Evolutionary conservation across 2,329 filamentous ascomycete genomes (phyloP).

Genomic region (Fonsecaea pedrosoi): DNA sequence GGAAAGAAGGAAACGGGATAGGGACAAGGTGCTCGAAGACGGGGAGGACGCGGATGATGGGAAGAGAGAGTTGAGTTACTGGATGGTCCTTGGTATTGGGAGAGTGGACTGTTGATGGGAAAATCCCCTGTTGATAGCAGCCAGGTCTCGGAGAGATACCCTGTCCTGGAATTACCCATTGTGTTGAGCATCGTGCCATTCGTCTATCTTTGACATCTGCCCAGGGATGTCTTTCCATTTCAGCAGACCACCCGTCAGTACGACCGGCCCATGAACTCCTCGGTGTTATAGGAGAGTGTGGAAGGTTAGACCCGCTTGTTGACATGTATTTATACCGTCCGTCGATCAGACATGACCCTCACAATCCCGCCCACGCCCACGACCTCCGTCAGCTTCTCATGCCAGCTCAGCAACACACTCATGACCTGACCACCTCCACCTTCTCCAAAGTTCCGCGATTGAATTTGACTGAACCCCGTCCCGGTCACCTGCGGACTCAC

Average conservation of each 20-base stretch:
- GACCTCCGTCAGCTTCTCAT: slow-evolving; percentile 96
- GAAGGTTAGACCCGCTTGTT: not conserved
- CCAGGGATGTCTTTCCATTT: not conserved
- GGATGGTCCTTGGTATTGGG: slow-evolving; percentile 90
- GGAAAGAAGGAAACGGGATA: slow-evolving; percentile 42
- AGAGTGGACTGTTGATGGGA: slow-evolving; percentile 62
- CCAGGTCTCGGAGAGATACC: not conserved
- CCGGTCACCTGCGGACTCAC: slow-evolving; percentile 75
- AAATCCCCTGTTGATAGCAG: not conserved
- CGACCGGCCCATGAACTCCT: not conserved
- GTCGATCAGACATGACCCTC: slow-evolving; percentile 93
- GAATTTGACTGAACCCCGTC: slow-evolving; percentile 75
- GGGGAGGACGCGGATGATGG: slow-evolving; percentile 68
- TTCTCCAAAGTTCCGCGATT: slow-evolving; percentile 61
- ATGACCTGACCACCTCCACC: slow-evolving; percentile 83
- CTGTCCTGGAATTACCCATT: not conserved
- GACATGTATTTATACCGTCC: slow-evolving; percentile 70
- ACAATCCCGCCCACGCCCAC: slow-evolving; percentile 91
- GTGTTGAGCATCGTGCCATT: not conserved
- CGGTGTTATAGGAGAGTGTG: not conserved
- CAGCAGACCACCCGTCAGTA: not conserved
- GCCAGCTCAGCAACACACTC: slow-evolving; percentile 97
- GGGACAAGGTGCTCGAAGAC: slow-evolving; percentile 42
- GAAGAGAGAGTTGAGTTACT: slow-evolving; percentile 90
- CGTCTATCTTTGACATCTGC: not conserved